These are phyloP conservation scores for Termitomyces sp. DNA, from an alignment of 768 basidiomycete genomes.

Conservation along the genomic window DNA sequence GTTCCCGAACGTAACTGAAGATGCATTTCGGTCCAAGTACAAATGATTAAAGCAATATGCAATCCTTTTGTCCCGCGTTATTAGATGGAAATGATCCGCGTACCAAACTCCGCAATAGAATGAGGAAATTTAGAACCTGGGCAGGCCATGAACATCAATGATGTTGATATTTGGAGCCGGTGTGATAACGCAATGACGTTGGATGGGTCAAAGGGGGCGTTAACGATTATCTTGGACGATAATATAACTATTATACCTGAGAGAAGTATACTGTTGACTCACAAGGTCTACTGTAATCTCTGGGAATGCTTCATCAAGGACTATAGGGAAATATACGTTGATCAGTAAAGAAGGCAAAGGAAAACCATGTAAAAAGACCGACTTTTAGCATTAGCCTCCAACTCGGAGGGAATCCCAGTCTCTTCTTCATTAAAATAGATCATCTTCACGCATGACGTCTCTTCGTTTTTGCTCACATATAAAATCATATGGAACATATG, in stretches of 20 bases:
- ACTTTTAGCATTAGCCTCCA: slow-evolving; percentile 69
- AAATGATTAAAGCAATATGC: neutral
- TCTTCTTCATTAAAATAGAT: slow-evolving; percentile 59
- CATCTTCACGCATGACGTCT: slow-evolving; percentile 64
- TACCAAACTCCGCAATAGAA: slow-evolving; percentile 45
- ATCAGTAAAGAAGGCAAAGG: neutral
- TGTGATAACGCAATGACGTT: slow-evolving; percentile 46
- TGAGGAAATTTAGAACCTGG: slow-evolving; percentile 42
- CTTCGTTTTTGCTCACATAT: slow-evolving; percentile 65
- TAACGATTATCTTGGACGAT: slow-evolving; percentile 37
- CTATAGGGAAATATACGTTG: slow-evolving; percentile 17
- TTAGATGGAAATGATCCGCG: slow-evolving; percentile 42
- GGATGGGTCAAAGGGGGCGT: slow-evolving; percentile 37
- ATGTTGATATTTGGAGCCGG: slow-evolving; percentile 42
- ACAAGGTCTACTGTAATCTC: slow-evolving; percentile 61
- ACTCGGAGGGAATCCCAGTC: slow-evolving; percentile 55
- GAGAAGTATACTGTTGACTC: slow-evolving; percentile 9
- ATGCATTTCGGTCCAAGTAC: neutral
- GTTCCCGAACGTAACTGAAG: neutral
- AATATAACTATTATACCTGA: neutral
- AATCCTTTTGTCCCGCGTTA: neutral
- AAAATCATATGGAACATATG: slow-evolving; percentile 57
- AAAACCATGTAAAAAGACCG: slow-evolving; percentile 8
- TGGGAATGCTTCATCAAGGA: slow-evolving; percentile 61
- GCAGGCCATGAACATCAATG: slow-evolving; percentile 61